Evolutionary conservation across 345 rosid genomes (phyloP).

Genomic region (Citrus trifoliata): DNA sequence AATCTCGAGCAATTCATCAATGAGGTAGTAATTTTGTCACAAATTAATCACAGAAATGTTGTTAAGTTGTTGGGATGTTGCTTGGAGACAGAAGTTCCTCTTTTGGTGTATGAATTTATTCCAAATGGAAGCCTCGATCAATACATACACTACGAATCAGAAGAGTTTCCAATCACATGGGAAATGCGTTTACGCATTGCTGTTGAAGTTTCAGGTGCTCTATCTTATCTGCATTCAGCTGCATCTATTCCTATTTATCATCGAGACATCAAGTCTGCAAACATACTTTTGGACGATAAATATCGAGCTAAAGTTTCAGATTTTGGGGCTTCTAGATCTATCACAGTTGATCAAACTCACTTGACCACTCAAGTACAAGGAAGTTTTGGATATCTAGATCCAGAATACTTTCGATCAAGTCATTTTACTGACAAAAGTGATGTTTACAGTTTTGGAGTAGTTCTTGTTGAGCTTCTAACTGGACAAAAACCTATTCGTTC

Average conservation of each 20-base stretch:
- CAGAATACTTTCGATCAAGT: background rate
- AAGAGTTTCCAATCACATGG: background rate
- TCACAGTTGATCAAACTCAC: background rate
- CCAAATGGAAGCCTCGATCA: background rate
- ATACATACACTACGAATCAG: background rate
- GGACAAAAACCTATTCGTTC: background rate
- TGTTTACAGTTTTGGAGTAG: background rate
- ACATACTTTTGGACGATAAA: background rate
- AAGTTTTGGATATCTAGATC: background rate
- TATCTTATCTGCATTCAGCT: background rate
- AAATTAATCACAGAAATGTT: background rate
- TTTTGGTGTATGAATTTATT: background rate
- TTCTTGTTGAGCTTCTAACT: background rate
- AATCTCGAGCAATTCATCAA: background rate
- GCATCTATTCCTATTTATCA: background rate
- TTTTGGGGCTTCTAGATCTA: background rate
- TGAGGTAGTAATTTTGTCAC: background rate
- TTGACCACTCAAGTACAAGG: background rate
- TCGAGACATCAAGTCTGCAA: background rate
- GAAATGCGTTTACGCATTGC: background rate
- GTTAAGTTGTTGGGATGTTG: background rate
- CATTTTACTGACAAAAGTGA: background rate
- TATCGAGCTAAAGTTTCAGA: background rate
- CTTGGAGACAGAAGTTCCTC: background rate
- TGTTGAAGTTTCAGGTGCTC: background rate